Percentiles rank a stretch among this genome's conserved stretches.
Evolutionary conservation across 169 alveolate genomes (phyloP).

Genomic region (Plasmodium yoelii): DNA sequence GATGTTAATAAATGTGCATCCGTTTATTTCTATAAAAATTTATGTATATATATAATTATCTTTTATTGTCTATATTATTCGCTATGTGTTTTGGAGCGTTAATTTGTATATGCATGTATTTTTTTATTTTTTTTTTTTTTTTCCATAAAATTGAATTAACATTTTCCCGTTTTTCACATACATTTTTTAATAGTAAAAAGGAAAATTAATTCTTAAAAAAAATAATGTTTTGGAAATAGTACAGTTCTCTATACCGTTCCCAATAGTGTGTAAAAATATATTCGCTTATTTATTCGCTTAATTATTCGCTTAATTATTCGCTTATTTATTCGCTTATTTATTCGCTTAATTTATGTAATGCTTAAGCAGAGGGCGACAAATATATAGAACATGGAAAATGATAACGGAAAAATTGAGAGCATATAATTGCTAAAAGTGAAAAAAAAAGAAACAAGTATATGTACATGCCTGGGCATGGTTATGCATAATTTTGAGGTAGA

Average conservation of each 20-base stretch:
- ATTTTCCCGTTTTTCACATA: too few relatives aligned
- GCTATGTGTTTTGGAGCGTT: too few relatives aligned
- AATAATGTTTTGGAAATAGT: too few relatives aligned
- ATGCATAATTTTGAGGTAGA: background rate
- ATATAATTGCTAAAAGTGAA: background rate
- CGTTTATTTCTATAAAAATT: constrained; percentile 23
- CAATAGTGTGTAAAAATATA: background rate
- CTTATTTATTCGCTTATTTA: background rate
- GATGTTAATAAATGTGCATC: background rate
- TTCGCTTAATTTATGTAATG: background rate
- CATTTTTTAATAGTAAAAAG: too few relatives aligned
- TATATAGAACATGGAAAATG: constrained; percentile 5
- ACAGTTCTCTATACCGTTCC: background rate
- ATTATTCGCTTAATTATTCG: background rate
- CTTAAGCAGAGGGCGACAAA: background rate
- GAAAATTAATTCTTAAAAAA: too few relatives aligned
- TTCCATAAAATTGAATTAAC: too few relatives aligned
- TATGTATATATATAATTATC: background rate
- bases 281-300: background rate
- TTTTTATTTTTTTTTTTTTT: background rate
- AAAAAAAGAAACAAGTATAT: background rate
- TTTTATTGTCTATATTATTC: background rate
- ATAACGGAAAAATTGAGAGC: background rate
- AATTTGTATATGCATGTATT: background rate
- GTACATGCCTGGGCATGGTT: background rate